Evolutionary conservation across 1,284 basidiomycete species (phyloP).

Genomic region (Pseudozyma sp.): DNA sequence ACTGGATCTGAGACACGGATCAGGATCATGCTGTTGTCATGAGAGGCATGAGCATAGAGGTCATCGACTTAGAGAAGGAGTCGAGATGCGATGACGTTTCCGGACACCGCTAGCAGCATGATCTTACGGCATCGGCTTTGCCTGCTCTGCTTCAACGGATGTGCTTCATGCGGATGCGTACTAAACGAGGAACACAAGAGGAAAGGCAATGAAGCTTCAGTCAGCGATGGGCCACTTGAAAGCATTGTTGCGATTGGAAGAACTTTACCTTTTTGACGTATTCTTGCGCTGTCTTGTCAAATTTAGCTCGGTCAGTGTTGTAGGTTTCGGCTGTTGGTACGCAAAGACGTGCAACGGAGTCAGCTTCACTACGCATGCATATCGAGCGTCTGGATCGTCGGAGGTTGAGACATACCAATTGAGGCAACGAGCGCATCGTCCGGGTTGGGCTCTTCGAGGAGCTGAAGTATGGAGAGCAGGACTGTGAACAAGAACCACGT

Average conservation of each 20-base stretch:
- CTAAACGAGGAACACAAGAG: not conserved
- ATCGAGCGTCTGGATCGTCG: not conserved
- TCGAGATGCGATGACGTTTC: too few species aligned
- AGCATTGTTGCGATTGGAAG: not conserved
- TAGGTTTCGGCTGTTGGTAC: constrained; percentile 58
- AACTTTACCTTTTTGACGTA: constrained; percentile 54
- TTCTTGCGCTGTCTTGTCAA: constrained; percentile 59
- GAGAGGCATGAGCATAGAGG: not conserved
- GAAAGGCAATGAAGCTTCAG: not conserved
- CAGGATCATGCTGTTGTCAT: too few species aligned
- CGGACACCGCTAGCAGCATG: too few species aligned
- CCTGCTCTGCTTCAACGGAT: not conserved
- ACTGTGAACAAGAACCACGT: too few species aligned
- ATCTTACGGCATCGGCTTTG: too few species aligned
- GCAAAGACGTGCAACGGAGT: not conserved
- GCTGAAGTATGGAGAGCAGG: constrained; percentile 60
- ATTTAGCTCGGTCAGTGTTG: constrained; percentile 58
- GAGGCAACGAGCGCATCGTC: constrained; percentile 66
- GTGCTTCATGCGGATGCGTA: constrained; percentile 1
- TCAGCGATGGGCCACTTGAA: not conserved
- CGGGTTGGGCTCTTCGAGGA: constrained; percentile 64
- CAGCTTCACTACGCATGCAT: not conserved
- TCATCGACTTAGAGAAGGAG: not conserved
- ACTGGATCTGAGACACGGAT: too few species aligned
- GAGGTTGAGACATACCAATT: constrained; percentile 54